A percentile compares a stretch with the other conserved stretches of the same genome.
Conservation (phyloP, 1,284 basidiomycete species). For the Phylloporus sp. region DNA sequence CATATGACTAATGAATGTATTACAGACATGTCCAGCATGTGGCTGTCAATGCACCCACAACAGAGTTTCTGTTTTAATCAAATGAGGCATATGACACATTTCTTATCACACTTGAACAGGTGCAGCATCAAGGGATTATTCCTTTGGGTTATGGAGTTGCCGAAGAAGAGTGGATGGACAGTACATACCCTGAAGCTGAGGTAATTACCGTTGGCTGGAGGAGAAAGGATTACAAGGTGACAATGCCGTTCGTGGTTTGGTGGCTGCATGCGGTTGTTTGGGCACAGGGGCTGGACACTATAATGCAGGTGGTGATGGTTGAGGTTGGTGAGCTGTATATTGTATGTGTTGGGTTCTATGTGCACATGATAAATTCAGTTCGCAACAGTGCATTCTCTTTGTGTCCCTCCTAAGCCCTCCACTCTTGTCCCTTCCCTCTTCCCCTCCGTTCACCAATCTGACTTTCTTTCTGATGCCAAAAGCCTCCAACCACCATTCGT, state of each 20-base stretch:
- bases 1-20: too few relatives aligned
- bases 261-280: not conserved
- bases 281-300: not conserved
- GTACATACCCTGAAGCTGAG: not conserved
- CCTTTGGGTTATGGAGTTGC: not conserved
- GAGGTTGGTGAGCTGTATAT: too few relatives aligned
- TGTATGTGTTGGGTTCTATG: too few relatives aligned
- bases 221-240: not conserved
- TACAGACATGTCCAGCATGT: not conserved
- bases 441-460: too few relatives aligned
- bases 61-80: not conserved
- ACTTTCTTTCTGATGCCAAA: too few relatives aligned
- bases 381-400: too few relatives aligned
- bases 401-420: too few relatives aligned
- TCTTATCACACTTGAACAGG: not conserved
- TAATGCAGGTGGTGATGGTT: not conserved
- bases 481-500: too few relatives aligned
- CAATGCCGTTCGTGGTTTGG: not conserved
- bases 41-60: not conserved
- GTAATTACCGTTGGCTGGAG: not conserved
- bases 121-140: not conserved
- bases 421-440: too few relatives aligned
- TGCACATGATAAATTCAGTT: too few relatives aligned
- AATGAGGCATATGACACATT: too few relatives aligned
- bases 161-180: not conserved